Evolutionary conservation across 257 asterid species (phyloP).

Genomic region (Primulina tabacum): DNA sequence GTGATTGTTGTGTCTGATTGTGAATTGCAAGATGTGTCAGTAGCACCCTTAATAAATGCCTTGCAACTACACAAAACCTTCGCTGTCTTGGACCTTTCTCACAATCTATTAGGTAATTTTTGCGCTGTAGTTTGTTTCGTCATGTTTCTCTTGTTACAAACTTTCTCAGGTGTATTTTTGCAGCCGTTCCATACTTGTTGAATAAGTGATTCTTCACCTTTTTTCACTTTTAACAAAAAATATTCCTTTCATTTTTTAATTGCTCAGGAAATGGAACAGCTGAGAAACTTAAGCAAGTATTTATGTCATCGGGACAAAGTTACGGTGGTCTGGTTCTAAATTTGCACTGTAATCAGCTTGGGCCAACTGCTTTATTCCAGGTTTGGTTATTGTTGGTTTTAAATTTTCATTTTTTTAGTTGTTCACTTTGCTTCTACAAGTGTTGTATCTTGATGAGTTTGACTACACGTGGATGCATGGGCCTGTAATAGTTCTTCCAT

Average conservation of each 20-base stretch:
- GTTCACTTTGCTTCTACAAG: not conserved
- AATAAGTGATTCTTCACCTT: not conserved
- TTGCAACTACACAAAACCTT: slow-evolving; percentile 68
- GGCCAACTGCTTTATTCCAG: slow-evolving; percentile 79
- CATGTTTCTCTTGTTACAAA: slow-evolving; percentile 15
- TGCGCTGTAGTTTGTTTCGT: slow-evolving; percentile 17
- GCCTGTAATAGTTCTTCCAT: not conserved
- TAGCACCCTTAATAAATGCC: slow-evolving; percentile 73
- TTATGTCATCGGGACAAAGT: slow-evolving; percentile 69
- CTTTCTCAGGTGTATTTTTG: not conserved
- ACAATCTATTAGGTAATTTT: slow-evolving; percentile 73
- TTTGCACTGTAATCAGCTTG: slow-evolving; percentile 81
- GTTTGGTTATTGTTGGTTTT: slow-evolving; percentile 24
- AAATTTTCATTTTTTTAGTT: not conserved
- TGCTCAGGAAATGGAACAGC: slow-evolving; percentile 74
- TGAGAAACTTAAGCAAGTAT: slow-evolving; percentile 70
- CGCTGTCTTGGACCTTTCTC: slow-evolving; percentile 86
- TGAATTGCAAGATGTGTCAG: slow-evolving; percentile 77
- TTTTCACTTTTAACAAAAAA: not conserved
- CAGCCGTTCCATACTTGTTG: not conserved
- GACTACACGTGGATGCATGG: not conserved
- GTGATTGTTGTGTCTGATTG: slow-evolving; percentile 78
- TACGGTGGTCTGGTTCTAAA: slow-evolving; percentile 77
- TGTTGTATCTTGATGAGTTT: not conserved
- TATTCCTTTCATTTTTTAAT: slow-evolving; percentile 10